Conservation (phyloP, 2,329 filamentous ascomycete genomes). For the Pseudocercospora pini-densiflorae region DNA sequence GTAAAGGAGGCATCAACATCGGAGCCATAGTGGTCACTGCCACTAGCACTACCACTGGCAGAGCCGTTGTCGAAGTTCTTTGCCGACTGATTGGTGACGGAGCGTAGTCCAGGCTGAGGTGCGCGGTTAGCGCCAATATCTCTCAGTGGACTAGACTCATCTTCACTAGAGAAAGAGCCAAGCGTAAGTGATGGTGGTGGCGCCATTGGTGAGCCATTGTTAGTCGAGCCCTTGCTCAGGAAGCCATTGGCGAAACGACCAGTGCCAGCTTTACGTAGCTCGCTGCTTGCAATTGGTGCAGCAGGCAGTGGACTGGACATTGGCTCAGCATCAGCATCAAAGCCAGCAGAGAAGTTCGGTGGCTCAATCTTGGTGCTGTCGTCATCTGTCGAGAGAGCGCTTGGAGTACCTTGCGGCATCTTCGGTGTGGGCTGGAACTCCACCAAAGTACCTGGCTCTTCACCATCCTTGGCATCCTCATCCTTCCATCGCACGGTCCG, state of each 20-base stretch:
- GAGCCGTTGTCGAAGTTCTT: background rate
- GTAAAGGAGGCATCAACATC: slow-evolving; percentile 26
- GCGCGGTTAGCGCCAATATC: slow-evolving; percentile 51
- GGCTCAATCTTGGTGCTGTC: slow-evolving; percentile 20
- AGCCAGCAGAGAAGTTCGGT: slow-evolving; percentile 52
- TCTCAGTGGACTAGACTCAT: slow-evolving; percentile 55
- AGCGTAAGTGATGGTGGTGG: slow-evolving; percentile 60
- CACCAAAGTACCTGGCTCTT: slow-evolving; percentile 75
- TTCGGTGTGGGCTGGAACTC: slow-evolving; percentile 93
- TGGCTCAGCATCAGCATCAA: slow-evolving; percentile 45
- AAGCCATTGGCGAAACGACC: slow-evolving; percentile 88
- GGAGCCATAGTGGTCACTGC: slow-evolving; percentile 32
- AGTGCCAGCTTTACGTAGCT: slow-evolving; percentile 53
- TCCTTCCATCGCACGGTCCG: slow-evolving; percentile 90
- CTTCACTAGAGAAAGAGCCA: slow-evolving; percentile 62
- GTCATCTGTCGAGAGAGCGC: slow-evolving; percentile 10
- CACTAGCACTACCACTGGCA: slow-evolving; percentile 19
- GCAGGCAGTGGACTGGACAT: slow-evolving; percentile 63
- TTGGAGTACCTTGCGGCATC: slow-evolving; percentile 62
- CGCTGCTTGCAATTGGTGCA: slow-evolving; percentile 62
- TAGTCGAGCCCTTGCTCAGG: slow-evolving; percentile 61
- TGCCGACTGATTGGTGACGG: slow-evolving; percentile 30
- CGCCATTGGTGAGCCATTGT: slow-evolving; percentile 51
- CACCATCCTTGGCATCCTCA: slow-evolving; percentile 80
- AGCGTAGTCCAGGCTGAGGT: slow-evolving; percentile 37